A percentile compares a stretch with the other conserved stretches of the same genome.
These are phyloP conservation scores for Sordariomycetes sp. DNA, from an alignment of 2,329 filamentous ascomycete species.

Conservation along the genomic window DNA sequence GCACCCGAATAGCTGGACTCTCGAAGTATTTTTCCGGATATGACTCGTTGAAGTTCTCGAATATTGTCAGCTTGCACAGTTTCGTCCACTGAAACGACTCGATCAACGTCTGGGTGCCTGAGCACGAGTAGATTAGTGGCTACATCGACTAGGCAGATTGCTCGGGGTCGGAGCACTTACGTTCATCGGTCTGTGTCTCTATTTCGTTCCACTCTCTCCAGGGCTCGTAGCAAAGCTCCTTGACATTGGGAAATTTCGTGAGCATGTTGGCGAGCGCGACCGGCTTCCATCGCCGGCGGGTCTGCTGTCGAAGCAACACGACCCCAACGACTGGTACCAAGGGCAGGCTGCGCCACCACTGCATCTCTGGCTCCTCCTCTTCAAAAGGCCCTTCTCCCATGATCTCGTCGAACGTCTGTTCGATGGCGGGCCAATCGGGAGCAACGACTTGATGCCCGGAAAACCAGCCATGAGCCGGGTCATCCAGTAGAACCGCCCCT, in stretches of 20 bases:
- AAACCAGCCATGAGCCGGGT: slow-evolving; percentile 19
- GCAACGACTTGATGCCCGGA: slow-evolving; percentile 10
- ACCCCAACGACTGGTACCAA: slow-evolving; percentile 19
- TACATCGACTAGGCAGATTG: slow-evolving; percentile 7
- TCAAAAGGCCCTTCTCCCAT: slow-evolving; percentile 17
- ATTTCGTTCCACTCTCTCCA: slow-evolving; percentile 21
- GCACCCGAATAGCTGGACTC: slow-evolving; percentile 10
- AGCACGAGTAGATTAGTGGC: slow-evolving; percentile 10
- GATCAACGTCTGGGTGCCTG: slow-evolving; percentile 15
- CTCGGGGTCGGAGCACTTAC: slow-evolving; percentile 13
- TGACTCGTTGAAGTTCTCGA: slow-evolving; percentile 23
- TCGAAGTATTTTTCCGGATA: slow-evolving; percentile 10
- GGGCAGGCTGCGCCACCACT: slow-evolving; percentile 23
- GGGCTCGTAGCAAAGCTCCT: slow-evolving; percentile 27
- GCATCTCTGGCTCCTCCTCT: slow-evolving; percentile 13
- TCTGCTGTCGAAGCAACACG: slow-evolving; percentile 27
- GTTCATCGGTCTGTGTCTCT: slow-evolving; percentile 14
- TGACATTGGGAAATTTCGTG: slow-evolving; percentile 21
- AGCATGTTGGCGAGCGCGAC: slow-evolving; percentile 20
- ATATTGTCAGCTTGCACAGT: slow-evolving; percentile 20
- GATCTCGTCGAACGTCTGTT: slow-evolving; percentile 16
- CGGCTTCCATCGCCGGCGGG: slow-evolving; percentile 23
- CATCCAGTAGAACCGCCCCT: slow-evolving; percentile 11
- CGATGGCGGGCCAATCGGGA: slow-evolving; percentile 10
- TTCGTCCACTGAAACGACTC: slow-evolving; percentile 13